Base-by-base conservation (phyloP, 1,284 basidiomycete species). In the Microbotryomycetes sp. region DNA sequence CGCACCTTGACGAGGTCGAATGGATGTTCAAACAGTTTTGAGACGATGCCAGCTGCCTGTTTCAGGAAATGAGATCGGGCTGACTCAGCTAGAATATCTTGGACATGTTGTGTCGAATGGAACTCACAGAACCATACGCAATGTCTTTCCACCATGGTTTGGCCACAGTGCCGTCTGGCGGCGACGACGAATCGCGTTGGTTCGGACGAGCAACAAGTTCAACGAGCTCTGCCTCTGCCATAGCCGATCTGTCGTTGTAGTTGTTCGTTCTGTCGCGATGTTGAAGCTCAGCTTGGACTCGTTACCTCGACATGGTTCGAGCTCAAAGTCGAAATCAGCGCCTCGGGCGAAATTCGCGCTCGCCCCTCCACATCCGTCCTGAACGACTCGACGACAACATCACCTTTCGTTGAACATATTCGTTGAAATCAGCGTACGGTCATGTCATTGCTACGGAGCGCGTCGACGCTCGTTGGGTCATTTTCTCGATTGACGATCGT, bases 11-110 rank as follows among this genome's bases (percentile, higher is more conserved):
- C 86, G 42, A 90, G 80, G 77, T 91, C 89, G 72, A 90, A 89
- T 1, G 88, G 88, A 71, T 90, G 87, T 76, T 91, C 89, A 69
- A 91, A 86, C 22, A 89, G 80, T 77, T 90, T 89, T 32, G 88
- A 86, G 12, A 82, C 79, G 79, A 90, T 87, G n/a, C 88, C 88
- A 45, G 88, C 87, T 22, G 82, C 74, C 87, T 83, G 63, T 4
- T 26, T 25, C 9, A 55, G 14, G 31, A 47, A 15, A 28, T 50
- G 42, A n/a, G 31, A 31, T 28, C 32, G n/a, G 15, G 42, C 56
- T 48, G 48, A 30, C 52, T 22, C 12, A 23, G 26, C 4, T 45
- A 2, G 19, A 31, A 22, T n/a, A 14, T 9, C 12, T n/a, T 3
- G 23, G 25, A 25, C n/a, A 29, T 26, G 45, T 16, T 22, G 4